Evolutionary conservation across 305 asterid genomes (phyloP).

Genomic region (Plantago rigida): DNA sequence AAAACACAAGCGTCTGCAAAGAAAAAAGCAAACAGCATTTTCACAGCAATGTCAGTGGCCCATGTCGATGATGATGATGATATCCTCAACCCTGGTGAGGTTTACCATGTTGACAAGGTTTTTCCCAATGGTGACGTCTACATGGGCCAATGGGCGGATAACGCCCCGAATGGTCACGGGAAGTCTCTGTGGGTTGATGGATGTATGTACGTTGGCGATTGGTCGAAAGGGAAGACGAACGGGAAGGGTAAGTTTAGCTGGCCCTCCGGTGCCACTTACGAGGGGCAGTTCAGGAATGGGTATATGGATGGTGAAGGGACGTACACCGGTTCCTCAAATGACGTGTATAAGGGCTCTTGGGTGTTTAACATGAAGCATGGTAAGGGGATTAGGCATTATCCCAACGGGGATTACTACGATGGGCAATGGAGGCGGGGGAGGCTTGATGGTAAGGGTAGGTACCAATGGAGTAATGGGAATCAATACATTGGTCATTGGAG

Average conservation of each 20-base stretch:
- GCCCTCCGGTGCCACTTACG: conserved; percentile 91
- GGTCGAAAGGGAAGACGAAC: conserved; percentile 51
- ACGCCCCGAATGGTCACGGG: conserved; percentile 64
- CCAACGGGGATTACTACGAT: conserved; percentile 65
- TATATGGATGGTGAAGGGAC: conserved; percentile 83
- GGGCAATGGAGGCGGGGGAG: conserved; percentile 63
- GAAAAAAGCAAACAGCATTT: conserved; percentile 16
- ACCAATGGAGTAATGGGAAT: conserved; percentile 68
- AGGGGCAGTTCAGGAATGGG: conserved; percentile 73
- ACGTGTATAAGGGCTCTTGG: conserved; percentile 68
- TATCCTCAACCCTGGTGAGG: conserved; percentile 31
- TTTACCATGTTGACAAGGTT: conserved; percentile 47
- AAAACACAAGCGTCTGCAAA: conserved; percentile 8
- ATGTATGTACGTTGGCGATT: conserved; percentile 83
- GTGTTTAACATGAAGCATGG: conserved; percentile 58
- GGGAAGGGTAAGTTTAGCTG: conserved; percentile 82
- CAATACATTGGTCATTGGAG: conserved; percentile 76
- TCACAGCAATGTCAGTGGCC: conserved; percentile 76
- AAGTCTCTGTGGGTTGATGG: conserved; percentile 84
- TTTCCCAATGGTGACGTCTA: conserved; percentile 66
- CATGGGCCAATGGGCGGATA: conserved; percentile 67
- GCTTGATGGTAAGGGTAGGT: conserved; percentile 72
- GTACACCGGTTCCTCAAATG: conserved; percentile 55
- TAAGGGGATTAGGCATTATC: conserved; percentile 46
- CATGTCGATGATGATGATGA: conserved; percentile 75